These are phyloP conservation scores for Pleurotus tuoliensis DNA, from an alignment of 768 basidiomycete genomes.

Conservation along the genomic window DNA sequence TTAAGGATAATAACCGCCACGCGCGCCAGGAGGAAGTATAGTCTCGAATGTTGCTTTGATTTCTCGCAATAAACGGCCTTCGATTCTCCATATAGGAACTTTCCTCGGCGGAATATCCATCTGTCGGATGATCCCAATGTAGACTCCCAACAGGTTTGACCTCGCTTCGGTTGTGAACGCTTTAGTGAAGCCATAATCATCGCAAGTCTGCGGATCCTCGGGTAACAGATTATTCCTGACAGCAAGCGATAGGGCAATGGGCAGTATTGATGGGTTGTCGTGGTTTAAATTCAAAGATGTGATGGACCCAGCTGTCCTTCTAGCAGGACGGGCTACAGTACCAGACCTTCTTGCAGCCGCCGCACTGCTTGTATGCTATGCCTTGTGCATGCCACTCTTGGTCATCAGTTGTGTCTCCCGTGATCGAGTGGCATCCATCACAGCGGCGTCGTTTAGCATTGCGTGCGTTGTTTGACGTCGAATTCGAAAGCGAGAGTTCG, in stretches of 20 bases:
- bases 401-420: not conserved
- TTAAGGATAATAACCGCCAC: conserved; percentile 31
- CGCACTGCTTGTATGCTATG: conserved; percentile 11
- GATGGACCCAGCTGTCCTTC: conserved; percentile 22
- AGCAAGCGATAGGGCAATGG: conserved; percentile 27
- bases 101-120: conserved; percentile 19
- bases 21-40: conserved; percentile 13
- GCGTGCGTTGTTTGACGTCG: not conserved
- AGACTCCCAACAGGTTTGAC: conserved; percentile 24
- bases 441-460: not conserved
- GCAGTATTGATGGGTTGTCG: conserved; percentile 22
- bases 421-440: not conserved
- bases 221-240: conserved; percentile 22
- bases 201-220: conserved; percentile 25
- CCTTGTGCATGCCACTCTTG: not conserved
- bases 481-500: too few species aligned
- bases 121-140: conserved; percentile 21
- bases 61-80: conserved; percentile 27
- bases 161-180: conserved; percentile 13
- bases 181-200: conserved; percentile 31
- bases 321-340: conserved; percentile 32
- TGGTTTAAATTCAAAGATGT: conserved; percentile 31
- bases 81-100: conserved; percentile 26
- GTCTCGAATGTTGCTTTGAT: conserved; percentile 25
- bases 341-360: conserved; percentile 23